These are phyloP conservation scores for Fomitiporia mediterranea DNA, from an alignment of 1,284 basidiomycete genomes.

Conservation along the genomic window DNA sequence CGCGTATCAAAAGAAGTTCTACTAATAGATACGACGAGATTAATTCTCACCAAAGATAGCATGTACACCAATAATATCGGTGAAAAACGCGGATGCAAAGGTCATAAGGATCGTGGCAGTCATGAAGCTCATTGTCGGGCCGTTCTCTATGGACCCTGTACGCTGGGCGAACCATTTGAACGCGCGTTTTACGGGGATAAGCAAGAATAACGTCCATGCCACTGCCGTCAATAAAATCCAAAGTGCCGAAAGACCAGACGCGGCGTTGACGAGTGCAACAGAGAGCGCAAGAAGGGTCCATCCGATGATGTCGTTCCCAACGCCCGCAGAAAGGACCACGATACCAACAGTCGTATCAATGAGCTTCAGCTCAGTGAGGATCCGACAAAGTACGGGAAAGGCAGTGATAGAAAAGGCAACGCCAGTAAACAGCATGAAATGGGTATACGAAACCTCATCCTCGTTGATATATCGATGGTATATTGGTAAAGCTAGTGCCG, in stretches of 20 bases:
- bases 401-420: constrained; percentile 93
- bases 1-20: background rate
- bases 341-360: constrained; percentile 92
- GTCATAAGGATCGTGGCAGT: constrained; percentile 57
- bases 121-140: constrained; percentile 65
- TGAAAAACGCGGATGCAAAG: constrained; percentile 65
- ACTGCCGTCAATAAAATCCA: constrained; percentile 81
- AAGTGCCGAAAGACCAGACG: constrained; percentile 68
- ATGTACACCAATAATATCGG: constrained; percentile 87
- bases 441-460: constrained; percentile 60
- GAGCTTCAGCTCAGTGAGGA: constrained; percentile 76
- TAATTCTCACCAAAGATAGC: constrained; percentile 68
- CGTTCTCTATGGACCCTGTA: constrained; percentile 77
- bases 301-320: constrained; percentile 85
- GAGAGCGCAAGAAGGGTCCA: constrained; percentile 79
- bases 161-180: constrained; percentile 71
- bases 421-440: constrained; percentile 93
- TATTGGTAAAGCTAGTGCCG: constrained; percentile 74
- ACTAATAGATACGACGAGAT: background rate
- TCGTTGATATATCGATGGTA: constrained; percentile 77
- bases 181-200: constrained; percentile 63
- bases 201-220: constrained; percentile 77
- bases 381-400: constrained; percentile 91
- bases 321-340: constrained; percentile 89
- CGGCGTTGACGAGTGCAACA: constrained; percentile 86